Conservation (phyloP, 495 filamentous ascomycete genomes). For the Aspergillus olivimuriae region DNA sequence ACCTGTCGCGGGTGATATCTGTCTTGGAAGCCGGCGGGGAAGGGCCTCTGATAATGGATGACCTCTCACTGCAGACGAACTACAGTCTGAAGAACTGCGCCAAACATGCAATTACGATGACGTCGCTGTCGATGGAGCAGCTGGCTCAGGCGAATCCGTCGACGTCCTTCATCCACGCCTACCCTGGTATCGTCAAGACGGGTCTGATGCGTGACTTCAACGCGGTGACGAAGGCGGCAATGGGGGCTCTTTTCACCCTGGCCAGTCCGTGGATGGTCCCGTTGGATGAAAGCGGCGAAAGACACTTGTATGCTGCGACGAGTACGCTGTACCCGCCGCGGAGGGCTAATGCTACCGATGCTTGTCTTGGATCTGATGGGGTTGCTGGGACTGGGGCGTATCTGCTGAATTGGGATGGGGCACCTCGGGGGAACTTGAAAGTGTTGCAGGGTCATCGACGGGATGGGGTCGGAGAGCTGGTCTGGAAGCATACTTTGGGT, state of each 20-base stretch:
- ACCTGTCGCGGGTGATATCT: constrained; percentile 54
- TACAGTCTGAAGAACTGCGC: not conserved
- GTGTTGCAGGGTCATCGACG: too few species aligned
- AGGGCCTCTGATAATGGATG: not conserved
- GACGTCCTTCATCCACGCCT: constrained; percentile 53
- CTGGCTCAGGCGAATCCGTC: constrained; percentile 32
- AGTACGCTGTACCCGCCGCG: too few species aligned
- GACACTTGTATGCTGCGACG: constrained; percentile 40
- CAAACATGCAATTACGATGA: not conserved
- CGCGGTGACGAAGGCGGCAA: constrained; percentile 2
- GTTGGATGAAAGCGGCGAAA: constrained; percentile 35
- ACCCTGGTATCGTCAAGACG: constrained; percentile 48
- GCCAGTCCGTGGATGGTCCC: constrained; percentile 21
- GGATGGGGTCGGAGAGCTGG: too few species aligned
- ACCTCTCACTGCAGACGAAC: not conserved
- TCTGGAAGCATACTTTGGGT: too few species aligned
- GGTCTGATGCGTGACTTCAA: constrained; percentile 19
- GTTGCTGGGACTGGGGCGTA: too few species aligned
- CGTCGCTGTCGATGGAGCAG: constrained; percentile 17
- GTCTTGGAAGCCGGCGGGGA: constrained; percentile 29
- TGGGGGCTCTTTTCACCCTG: constrained; percentile 11
- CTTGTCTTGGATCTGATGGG: too few species aligned
- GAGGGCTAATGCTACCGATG: too few species aligned
- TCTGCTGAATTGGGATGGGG: too few species aligned
- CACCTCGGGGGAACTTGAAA: too few species aligned